These are phyloP conservation scores for Xylaria multiplex DNA, from an alignment of 2,329 filamentous ascomycete species.

Conservation along the genomic window DNA sequence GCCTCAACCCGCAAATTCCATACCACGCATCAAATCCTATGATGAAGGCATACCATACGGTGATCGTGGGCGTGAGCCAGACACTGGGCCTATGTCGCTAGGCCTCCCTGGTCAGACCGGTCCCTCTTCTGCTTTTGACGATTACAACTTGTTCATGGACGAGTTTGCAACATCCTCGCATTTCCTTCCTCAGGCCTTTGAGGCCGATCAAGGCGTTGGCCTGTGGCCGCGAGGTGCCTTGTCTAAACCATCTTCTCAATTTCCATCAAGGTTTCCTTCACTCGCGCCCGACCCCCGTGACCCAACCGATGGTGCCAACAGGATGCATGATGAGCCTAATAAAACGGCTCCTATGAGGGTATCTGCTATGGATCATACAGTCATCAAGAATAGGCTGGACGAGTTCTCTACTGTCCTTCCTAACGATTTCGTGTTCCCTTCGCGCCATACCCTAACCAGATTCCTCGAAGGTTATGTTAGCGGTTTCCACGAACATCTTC, in stretches of 20 bases:
- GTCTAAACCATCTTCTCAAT: conserved; percentile 62
- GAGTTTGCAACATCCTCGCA: conserved; percentile 65
- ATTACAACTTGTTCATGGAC: conserved; percentile 69
- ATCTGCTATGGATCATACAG: conserved; percentile 63
- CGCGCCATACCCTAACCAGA: conserved; percentile 72
- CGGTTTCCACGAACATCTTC: conserved; percentile 69
- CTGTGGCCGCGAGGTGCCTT: conserved; percentile 60
- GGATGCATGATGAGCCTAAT: conserved; percentile 55
- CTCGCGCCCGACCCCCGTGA: conserved; percentile 64
- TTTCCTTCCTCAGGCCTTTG: conserved; percentile 65
- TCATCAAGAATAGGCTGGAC: conserved; percentile 67
- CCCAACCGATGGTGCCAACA: conserved; percentile 50
- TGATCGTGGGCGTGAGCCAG: conserved; percentile 59
- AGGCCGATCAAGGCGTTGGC: conserved; percentile 62
- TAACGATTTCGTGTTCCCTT: conserved; percentile 73
- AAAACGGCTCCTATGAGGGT: conserved; percentile 58
- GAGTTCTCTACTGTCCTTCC: conserved; percentile 71
- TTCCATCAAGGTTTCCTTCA: conserved; percentile 65
- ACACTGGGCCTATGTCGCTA: conserved; percentile 55
- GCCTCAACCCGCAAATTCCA: conserved; percentile 53
- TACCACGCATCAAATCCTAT: conserved; percentile 61
- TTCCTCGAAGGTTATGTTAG: conserved; percentile 77
- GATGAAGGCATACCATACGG: conserved; percentile 60
- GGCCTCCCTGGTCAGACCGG: conserved; percentile 54
- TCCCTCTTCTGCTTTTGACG: conserved; percentile 58